A percentile compares a stretch with the other conserved stretches of the same genome.
These are phyloP conservation scores for Scenedesmus sp. DNA, from an alignment of 163 green algal species.

Conservation along the genomic window DNA sequence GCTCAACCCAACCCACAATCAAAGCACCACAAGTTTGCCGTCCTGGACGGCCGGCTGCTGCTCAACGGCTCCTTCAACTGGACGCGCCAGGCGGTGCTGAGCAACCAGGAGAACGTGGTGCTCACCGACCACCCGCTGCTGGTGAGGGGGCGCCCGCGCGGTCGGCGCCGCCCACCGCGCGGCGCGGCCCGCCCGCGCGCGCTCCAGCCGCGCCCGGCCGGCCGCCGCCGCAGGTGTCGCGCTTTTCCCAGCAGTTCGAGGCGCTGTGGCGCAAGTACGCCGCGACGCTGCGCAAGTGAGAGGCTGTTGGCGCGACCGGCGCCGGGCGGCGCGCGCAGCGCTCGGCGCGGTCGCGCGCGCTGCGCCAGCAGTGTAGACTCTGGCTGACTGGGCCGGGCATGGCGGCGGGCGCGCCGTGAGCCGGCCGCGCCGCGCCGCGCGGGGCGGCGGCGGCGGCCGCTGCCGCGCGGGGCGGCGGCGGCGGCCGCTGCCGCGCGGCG, in stretches of 20 bases:
- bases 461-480: too few relatives aligned
- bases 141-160: slow-evolving; percentile 1
- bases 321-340: too few relatives aligned
- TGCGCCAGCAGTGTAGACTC: too few relatives aligned
- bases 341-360: too few relatives aligned
- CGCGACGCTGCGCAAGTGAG: background rate
- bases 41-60: slow-evolving; percentile 58
- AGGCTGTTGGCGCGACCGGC: too few relatives aligned
- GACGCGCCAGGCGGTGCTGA: slow-evolving; percentile 65
- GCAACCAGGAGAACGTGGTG: slow-evolving; percentile 69
- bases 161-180: background rate
- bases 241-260: slow-evolving; percentile 35
- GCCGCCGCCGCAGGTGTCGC: slow-evolving; percentile 2
- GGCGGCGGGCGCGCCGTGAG: background rate
- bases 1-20: too few relatives aligned
- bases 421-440: too few relatives aligned
- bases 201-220: background rate
- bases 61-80: slow-evolving; percentile 74
- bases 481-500: too few relatives aligned
- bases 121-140: slow-evolving; percentile 46
- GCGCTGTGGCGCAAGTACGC: slow-evolving; percentile 34
- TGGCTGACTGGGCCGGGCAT: background rate
- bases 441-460: too few relatives aligned
- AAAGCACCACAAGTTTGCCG: slow-evolving; percentile 67
- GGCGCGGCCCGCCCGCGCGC: background rate